Conservation (phyloP, 169 alveolate genomes). For the Plasmodium adleri region DNA sequence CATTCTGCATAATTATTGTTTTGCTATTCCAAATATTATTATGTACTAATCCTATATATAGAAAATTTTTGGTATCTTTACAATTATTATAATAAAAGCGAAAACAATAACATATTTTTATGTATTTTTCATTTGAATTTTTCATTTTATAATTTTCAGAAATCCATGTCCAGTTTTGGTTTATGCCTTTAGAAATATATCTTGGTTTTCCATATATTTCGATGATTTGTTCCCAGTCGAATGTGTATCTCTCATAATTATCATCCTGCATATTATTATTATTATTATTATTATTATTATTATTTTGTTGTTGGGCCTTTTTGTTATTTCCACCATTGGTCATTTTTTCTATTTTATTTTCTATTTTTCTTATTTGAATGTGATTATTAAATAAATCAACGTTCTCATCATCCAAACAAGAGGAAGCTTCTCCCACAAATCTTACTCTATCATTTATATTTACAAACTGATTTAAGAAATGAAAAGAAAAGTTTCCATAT, state of each 20-base stretch:
- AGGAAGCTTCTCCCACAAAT: slow-evolving; percentile 23
- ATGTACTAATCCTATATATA: slow-evolving; percentile 43
- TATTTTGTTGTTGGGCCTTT: slow-evolving; percentile 1
- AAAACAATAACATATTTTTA: slow-evolving; percentile 72
- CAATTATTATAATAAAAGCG: slow-evolving; percentile 37
- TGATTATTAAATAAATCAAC: slow-evolving; percentile 22
- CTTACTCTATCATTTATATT: slow-evolving; percentile 54
- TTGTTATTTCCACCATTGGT: no score
- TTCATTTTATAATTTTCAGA: slow-evolving; percentile 55
- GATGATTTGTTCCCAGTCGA: slow-evolving; percentile 37
- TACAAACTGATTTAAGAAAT: slow-evolving; percentile 34
- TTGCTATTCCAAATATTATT: slow-evolving; percentile 16
- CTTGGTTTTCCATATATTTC: slow-evolving; percentile 67
- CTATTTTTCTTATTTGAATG: slow-evolving; percentile 11
- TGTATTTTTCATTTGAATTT: slow-evolving; percentile 13
- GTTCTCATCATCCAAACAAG: slow-evolving; percentile 16
- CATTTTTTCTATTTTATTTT: neutral
- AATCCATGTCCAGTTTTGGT: slow-evolving; percentile 48
- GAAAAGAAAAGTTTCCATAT: slow-evolving; percentile 44
- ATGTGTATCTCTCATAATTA: neutral
- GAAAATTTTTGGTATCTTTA: slow-evolving; percentile 18
- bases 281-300: neutral
- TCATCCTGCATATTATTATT: no score
- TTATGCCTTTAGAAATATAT: slow-evolving; percentile 34
- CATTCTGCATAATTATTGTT: neutral